These are phyloP conservation scores for Pleurotus sapidus DNA, from an alignment of 768 basidiomycete genomes.

Conservation along the genomic window DNA sequence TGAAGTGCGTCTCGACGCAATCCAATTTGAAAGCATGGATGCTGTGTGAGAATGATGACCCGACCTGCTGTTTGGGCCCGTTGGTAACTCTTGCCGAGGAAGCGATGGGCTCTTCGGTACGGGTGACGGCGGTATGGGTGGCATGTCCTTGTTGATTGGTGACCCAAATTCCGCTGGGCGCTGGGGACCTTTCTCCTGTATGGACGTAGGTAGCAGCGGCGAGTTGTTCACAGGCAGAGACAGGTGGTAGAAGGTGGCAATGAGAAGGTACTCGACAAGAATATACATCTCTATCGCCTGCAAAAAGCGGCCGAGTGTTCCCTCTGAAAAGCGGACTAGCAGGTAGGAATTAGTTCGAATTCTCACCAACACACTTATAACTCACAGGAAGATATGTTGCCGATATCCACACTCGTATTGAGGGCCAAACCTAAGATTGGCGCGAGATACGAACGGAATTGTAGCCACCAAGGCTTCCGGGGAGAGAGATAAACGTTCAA, in stretches of 20 bases:
- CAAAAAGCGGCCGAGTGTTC: conserved; percentile 62
- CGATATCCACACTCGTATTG: conserved; percentile 50
- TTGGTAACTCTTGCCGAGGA: not conserved
- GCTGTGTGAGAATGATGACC: conserved; percentile 13
- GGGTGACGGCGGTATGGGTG: not conserved
- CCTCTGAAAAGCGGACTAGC: conserved; percentile 68
- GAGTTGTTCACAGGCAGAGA: conserved; percentile 4
- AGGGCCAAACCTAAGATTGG: conserved; percentile 52
- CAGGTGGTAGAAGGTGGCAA: conserved; percentile 35
- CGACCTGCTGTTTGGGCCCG: not conserved
- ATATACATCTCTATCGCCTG: conserved; percentile 64
- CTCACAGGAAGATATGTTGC: conserved; percentile 58
- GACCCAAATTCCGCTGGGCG: not conserved
- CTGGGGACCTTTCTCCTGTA: not conserved
- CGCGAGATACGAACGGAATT: conserved; percentile 43
- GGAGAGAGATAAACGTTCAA: conserved; percentile 53
- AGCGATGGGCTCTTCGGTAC: not conserved
- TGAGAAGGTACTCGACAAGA: conserved; percentile 54
- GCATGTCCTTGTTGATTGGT: conserved; percentile 3
- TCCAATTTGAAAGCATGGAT: conserved; percentile 35
- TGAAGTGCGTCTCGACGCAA: conserved; percentile 25
- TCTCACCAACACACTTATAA: conserved; percentile 10
- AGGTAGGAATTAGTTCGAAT: too few relatives aligned
- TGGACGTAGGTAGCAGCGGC: not conserved
- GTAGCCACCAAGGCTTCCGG: conserved; percentile 33